Evolutionary conservation across 805 yeast genomes (phyloP).

Genomic region (Barnettozyma californica): DNA sequence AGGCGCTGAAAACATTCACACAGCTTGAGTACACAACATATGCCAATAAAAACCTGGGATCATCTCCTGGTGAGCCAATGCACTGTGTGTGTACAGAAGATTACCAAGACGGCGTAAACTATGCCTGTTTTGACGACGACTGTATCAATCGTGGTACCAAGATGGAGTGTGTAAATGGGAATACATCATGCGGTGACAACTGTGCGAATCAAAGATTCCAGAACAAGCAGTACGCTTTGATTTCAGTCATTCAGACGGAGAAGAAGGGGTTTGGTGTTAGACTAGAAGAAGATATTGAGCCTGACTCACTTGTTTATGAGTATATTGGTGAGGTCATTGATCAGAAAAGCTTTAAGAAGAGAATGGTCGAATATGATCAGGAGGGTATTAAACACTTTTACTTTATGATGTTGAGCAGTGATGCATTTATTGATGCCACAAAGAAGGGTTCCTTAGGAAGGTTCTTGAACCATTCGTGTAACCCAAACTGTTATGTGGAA

Average conservation of each 20-base stretch:
- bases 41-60: slow-evolving; percentile 55
- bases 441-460: slow-evolving; percentile 82
- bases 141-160: slow-evolving; percentile 91
- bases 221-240: slow-evolving; percentile 59
- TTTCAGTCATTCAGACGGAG: slow-evolving; percentile 81
- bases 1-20: slow-evolving; percentile 58
- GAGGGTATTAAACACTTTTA: slow-evolving; percentile 76
- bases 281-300: slow-evolving; percentile 53
- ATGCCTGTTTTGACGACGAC: slow-evolving; percentile 82
- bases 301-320: slow-evolving; percentile 77
- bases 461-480: slow-evolving; percentile 92
- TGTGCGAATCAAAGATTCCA: slow-evolving; percentile 92
- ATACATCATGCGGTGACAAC: slow-evolving; percentile 62
- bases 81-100: slow-evolving; percentile 80
- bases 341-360: slow-evolving; percentile 63
- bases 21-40: slow-evolving; percentile 58
- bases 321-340: slow-evolving; percentile 93
- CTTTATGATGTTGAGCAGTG: slow-evolving; percentile 92
- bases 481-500: slow-evolving; percentile 91
- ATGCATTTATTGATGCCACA: slow-evolving; percentile 94
- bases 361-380: slow-evolving; percentile 71
- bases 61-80: slow-evolving; percentile 75
- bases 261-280: slow-evolving; percentile 87
- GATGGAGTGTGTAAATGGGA: slow-evolving; percentile 79
- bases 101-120: slow-evolving; percentile 37